These are phyloP conservation scores for Phycomyces blakesleeanus DNA, from an alignment of 192 early-diverging fungal genomes.

Conservation along the genomic window DNA sequence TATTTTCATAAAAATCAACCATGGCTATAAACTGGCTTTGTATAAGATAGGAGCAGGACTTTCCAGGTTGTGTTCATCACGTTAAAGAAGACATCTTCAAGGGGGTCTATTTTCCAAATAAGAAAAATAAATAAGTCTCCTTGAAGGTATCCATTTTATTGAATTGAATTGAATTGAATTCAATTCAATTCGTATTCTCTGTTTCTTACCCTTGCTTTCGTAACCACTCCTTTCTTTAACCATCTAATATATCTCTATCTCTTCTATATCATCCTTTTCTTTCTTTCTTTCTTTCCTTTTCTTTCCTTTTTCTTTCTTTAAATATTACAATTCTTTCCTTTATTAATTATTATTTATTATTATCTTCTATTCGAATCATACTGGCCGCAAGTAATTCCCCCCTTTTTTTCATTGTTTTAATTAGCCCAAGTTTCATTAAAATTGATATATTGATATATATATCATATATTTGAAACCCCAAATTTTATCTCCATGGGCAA, in stretches of 20 bases:
- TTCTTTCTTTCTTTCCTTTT: not conserved
- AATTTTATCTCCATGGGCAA: not conserved
- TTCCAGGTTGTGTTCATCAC: no score
- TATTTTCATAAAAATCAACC: no score
- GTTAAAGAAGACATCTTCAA: no score
- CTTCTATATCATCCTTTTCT: no score
- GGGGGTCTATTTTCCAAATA: not conserved
- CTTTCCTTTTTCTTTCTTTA: not conserved
- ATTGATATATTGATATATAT: no score
- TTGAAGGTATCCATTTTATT: not conserved
- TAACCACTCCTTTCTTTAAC: not conserved
- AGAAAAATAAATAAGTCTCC: not conserved
- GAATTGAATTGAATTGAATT: not conserved
- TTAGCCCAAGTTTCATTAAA: no score
- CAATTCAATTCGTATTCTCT: not conserved
- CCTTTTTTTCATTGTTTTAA: not conserved
- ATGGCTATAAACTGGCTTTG: no score
- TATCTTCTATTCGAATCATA: no score
- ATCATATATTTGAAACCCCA: not conserved
- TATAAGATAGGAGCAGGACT: no score
- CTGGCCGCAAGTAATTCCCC: no score
- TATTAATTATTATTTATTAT: not conserved
- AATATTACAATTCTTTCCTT: no score
- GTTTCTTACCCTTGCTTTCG: not conserved
- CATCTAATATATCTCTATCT: not conserved